These are phyloP conservation scores for Galerina sulciceps DNA, from an alignment of 768 basidiomycete species.

Conservation along the genomic window DNA sequence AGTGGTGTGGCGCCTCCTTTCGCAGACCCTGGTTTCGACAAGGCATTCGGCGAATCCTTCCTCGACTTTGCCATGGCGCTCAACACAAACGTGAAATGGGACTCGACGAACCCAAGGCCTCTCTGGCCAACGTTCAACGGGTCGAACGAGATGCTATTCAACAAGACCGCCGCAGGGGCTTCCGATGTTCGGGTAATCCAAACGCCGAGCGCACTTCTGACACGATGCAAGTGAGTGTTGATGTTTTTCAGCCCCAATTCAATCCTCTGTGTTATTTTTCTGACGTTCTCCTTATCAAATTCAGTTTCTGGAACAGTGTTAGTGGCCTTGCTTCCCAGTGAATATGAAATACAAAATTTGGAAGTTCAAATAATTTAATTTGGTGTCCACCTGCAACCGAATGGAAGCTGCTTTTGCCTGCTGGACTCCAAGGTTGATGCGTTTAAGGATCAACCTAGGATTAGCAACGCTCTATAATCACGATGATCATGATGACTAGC, in stretches of 20 bases:
- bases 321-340: background rate
- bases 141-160: constrained; percentile 51
- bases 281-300: background rate
- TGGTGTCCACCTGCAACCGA: no score
- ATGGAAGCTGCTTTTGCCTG: no score
- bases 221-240: constrained; percentile 39
- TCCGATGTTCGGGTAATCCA: constrained; percentile 32
- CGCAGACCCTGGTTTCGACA: constrained; percentile 38
- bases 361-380: no score
- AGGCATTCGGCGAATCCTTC: constrained; percentile 42
- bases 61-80: constrained; percentile 37
- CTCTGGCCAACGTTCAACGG: constrained; percentile 34
- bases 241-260: background rate
- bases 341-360: no score
- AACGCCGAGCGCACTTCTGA: constrained; percentile 34
- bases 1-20: constrained; percentile 27
- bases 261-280: background rate
- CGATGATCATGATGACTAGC: no score
- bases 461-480: no score
- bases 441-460: no score
- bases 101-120: constrained; percentile 40
- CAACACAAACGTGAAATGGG: constrained; percentile 35
- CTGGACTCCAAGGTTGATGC: no score
- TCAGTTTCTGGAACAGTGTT: constrained; percentile 21
- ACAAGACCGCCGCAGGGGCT: constrained; percentile 33